These are phyloP conservation scores for Stylosanthes scabra DNA, from an alignment of 331 rosid genomes.

Conservation along the genomic window DNA sequence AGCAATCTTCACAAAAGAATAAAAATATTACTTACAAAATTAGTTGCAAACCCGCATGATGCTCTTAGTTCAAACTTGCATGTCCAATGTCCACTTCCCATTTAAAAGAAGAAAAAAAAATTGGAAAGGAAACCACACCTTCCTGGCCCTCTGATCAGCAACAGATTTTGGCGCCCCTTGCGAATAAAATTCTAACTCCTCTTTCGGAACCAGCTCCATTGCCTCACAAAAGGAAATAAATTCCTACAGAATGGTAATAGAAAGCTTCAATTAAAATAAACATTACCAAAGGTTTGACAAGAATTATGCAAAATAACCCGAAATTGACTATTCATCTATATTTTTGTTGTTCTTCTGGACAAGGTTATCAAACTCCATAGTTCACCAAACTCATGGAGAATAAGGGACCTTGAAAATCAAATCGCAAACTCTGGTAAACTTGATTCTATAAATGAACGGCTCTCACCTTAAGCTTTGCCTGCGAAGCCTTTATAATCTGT, in stretches of 20 bases:
- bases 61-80: constrained; percentile 22
- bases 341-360: background rate
- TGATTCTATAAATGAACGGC: background rate
- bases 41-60: constrained; percentile 10
- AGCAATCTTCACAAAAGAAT: constrained; percentile 68
- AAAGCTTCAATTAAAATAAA: constrained; percentile 31
- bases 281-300: background rate
- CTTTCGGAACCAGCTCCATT: constrained; percentile 87
- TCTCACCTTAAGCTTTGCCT: constrained; percentile 80
- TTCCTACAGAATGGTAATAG: constrained; percentile 56
- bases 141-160: constrained; percentile 87
- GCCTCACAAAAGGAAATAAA: constrained; percentile 87
- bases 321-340: background rate
- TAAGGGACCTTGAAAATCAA: no score
- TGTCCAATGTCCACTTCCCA: constrained; percentile 33
- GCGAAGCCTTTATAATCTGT: constrained; percentile 73
- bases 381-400: no score
- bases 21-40: constrained; percentile 29
- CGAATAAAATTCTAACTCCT: constrained; percentile 65
- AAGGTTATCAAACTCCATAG: no score
- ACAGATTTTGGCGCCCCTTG: constrained; percentile 60
- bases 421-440: no score
- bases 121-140: constrained; percentile 50
- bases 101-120: background rate
- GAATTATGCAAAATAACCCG: background rate